Conservation (phyloP, 768 basidiomycete genomes). For the Imleria badia region DNA sequence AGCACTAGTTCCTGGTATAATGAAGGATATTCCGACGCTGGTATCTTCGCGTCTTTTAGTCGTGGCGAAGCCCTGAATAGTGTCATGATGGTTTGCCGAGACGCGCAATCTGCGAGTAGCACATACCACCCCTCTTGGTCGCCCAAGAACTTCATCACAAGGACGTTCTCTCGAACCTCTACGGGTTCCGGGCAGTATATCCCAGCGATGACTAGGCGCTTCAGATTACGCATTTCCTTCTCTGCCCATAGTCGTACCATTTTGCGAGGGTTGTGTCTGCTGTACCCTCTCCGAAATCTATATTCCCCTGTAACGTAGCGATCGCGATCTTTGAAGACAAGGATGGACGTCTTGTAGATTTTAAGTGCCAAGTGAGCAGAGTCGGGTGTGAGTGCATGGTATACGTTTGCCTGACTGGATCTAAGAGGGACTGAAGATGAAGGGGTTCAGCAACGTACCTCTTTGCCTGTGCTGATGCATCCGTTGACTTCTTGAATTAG, state of each 20-base stretch:
- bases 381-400: constrained; percentile 72
- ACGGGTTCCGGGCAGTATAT: constrained; percentile 85
- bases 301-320: constrained; percentile 95
- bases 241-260: constrained; percentile 99
- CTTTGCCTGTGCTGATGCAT: constrained; percentile 97
- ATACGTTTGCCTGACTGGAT: constrained; percentile 83
- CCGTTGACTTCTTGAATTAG: constrained; percentile 90
- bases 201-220: constrained; percentile 78
- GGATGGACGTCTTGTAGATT: constrained; percentile 98
- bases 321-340: constrained; percentile 96
- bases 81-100: constrained; percentile 1
- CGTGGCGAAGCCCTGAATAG: constrained; percentile 81
- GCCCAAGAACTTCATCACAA: constrained; percentile 94
- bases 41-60: constrained; percentile 81
- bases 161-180: constrained; percentile 94
- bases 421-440: not conserved
- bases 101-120: constrained; percentile 1
- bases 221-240: constrained; percentile 97
- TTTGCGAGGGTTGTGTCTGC: constrained; percentile 90
- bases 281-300: constrained; percentile 90
- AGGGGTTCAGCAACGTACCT: constrained; percentile 48
- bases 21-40: constrained; percentile 45
- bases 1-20: constrained; percentile 83
- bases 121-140: constrained; percentile 77
- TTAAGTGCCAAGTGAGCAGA: constrained; percentile 81